These are phyloP conservation scores for Xylariaceae sp. DNA, from an alignment of 2,329 filamentous ascomycete genomes.

Conservation along the genomic window DNA sequence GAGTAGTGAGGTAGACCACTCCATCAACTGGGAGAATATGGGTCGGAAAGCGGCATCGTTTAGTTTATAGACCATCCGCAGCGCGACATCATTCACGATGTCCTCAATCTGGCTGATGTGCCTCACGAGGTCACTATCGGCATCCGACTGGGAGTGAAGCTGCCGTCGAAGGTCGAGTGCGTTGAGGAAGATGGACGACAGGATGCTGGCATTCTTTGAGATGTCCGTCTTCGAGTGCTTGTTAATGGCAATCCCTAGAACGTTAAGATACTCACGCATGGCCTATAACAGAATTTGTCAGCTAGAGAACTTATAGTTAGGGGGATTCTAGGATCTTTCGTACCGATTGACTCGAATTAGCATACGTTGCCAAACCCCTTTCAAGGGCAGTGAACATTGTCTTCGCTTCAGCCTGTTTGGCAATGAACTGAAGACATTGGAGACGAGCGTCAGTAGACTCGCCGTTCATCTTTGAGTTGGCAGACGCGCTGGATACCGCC, in stretches of 20 bases:
- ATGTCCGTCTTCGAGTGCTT: constrained; percentile 72
- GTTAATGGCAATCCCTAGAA: constrained; percentile 67
- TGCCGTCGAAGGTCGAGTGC: constrained; percentile 61
- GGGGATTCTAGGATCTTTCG: constrained; percentile 28
- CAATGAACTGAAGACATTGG: constrained; percentile 67
- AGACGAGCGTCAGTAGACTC: constrained; percentile 59
- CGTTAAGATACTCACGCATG: constrained; percentile 60
- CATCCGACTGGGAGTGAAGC: constrained; percentile 43
- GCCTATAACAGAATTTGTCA: constrained; percentile 46
- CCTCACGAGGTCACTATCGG: constrained; percentile 37
- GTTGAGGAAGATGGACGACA: constrained; percentile 61
- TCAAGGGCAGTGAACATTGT: constrained; percentile 69
- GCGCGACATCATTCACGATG: constrained; percentile 60
- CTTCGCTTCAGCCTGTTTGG: constrained; percentile 70
- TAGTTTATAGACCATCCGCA: constrained; percentile 94
- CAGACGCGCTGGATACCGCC: constrained; percentile 65
- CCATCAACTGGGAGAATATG: constrained; percentile 78
- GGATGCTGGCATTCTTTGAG: constrained; percentile 63
- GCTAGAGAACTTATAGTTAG: constrained; percentile 7
- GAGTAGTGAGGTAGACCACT: constrained; percentile 64
- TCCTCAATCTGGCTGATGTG: constrained; percentile 57
- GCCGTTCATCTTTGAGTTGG: constrained; percentile 54
- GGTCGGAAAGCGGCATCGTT: constrained; percentile 92
- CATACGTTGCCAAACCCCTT: constrained; percentile 64
- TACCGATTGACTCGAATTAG: constrained; percentile 56